Conservation (phyloP, 192 early-diverging fungal genomes). For the Entomortierella lignicola region DNA sequence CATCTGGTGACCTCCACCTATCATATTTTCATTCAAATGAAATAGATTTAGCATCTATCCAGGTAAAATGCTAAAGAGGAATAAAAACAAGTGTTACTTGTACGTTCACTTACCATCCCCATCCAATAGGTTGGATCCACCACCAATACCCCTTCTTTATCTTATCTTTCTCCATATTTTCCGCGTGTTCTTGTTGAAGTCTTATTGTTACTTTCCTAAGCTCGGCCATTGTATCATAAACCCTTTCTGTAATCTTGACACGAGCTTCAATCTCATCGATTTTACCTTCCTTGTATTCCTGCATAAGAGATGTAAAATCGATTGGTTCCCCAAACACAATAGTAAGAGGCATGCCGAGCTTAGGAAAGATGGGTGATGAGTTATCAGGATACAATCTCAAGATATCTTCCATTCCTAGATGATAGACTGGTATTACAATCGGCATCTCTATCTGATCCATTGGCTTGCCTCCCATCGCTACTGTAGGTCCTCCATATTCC, state of each 20-base stretch:
- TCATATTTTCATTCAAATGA: neutral
- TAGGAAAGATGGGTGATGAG: constrained; percentile 59
- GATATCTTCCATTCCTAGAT: constrained; percentile 67
- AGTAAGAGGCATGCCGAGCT: constrained; percentile 64
- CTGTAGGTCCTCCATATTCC: constrained; percentile 75
- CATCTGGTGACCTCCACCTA: constrained; percentile 40
- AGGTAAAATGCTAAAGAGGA: neutral
- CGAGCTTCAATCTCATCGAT: constrained; percentile 61
- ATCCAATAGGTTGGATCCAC: constrained; percentile 44
- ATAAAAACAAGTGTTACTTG: neutral
- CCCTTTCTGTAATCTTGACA: constrained; percentile 64
- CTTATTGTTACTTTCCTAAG: constrained; percentile 35
- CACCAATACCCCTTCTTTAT: constrained; percentile 41
- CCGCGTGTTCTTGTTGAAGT: constrained; percentile 34
- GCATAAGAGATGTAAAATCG: constrained; percentile 71
- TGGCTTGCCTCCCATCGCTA: constrained; percentile 80
- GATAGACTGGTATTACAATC: constrained; percentile 54
- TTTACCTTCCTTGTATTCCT: constrained; percentile 64
- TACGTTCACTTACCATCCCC: constrained; percentile 44
- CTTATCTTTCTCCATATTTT: constrained; percentile 15
- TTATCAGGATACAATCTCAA: constrained; percentile 66
- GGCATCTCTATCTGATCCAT: constrained; percentile 42
- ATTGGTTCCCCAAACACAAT: constrained; percentile 81
- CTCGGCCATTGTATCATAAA: constrained; percentile 61
- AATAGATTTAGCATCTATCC: neutral